Evolutionary conservation across 2,329 filamentous ascomycete genomes (phyloP).

Genomic region (Hypoxylon sp.): DNA sequence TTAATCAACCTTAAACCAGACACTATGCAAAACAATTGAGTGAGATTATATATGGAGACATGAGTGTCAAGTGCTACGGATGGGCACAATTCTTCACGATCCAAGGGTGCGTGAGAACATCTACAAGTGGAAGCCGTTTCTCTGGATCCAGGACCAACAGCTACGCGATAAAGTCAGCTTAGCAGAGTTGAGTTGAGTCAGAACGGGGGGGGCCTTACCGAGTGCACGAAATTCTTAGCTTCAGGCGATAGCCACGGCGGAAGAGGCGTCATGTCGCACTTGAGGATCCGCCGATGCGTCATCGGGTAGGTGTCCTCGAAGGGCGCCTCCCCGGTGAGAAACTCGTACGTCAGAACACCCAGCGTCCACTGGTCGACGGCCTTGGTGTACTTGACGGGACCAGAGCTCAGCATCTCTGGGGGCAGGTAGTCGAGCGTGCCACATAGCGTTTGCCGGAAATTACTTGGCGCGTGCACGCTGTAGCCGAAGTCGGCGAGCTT

Average conservation of each 20-base stretch:
- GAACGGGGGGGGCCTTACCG: neutral
- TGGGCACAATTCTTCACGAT: slow-evolving; percentile 92
- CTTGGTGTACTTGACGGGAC: slow-evolving; percentile 81
- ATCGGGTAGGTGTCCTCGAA: slow-evolving; percentile 96
- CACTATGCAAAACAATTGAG: neutral
- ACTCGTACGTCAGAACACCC: slow-evolving; percentile 95
- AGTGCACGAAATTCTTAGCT: neutral
- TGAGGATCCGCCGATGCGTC: slow-evolving; percentile 89
- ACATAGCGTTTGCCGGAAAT: slow-evolving; percentile 74
- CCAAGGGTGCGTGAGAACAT: slow-evolving; percentile 92
- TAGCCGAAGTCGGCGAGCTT: slow-evolving; percentile 98
- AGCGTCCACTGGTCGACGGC: slow-evolving; percentile 97
- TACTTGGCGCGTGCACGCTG: slow-evolving; percentile 97
- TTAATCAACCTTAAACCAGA: neutral
- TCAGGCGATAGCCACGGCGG: neutral
- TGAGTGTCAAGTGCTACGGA: slow-evolving; percentile 59
- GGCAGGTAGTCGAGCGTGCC: slow-evolving; percentile 98
- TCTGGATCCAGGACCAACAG: slow-evolving; percentile 92
- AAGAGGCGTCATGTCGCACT: slow-evolving; percentile 80
- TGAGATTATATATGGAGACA: neutral
- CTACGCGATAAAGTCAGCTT: slow-evolving; percentile 59
- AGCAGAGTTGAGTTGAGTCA: neutral
- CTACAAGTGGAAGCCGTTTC: slow-evolving; percentile 89
- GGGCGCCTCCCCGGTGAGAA: slow-evolving; percentile 92
- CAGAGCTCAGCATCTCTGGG: slow-evolving; percentile 80